Evolutionary conservation across 1,284 basidiomycete genomes (phyloP), one percentile per base, ranked within the genome.

Genomic region (Irpex sp.): DNA sequence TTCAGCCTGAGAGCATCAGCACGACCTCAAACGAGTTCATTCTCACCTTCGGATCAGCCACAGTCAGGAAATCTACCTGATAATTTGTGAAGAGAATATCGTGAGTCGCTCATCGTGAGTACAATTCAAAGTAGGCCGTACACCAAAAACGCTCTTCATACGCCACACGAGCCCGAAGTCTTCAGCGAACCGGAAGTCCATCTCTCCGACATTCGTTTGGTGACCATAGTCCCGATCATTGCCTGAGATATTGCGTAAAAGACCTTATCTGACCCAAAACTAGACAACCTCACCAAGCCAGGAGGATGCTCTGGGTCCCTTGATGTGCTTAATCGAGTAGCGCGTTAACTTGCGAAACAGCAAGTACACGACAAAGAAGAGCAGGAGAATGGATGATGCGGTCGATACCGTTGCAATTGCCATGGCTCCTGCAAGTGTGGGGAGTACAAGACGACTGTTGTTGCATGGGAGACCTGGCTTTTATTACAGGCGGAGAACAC

Each of bases 91-190:
- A 19, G 19, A 19, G 19, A 37, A 8, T n/a, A 21, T 17, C 17
- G 36, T n/a, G 19, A 6, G 21, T 26, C 21, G 21, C 21, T 26
- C 19, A 13, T 34, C n/a, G 49, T 31, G 37, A 11, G 3, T 19
- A 48, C 0, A 1, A 19, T 15, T 57, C 6, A 60, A 61, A 40
- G 38, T 9, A 40, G 38, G 38, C 7, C 38, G 38, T 54, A 65
- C 64, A 13, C 64, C 64, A 4, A 65, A 36, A 5, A 49, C 21
- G 21, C 44, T 36, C 19, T 55, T 15, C 19, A 68, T 56, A n/a
- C 73, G 66, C 70, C 74, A 77, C 0, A 71, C 69, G 0, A 66
- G 64, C 5, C 77, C 77, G 62, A 76, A 79, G 59, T 76, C 68
- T 26, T 68, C 64, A 49, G 69, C 65, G 68, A 70, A 77, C 49